Percentiles rank a stretch among this genome's conserved stretches.
Evolutionary conservation across 176 grass and related monocot genomes (phyloP).

Genomic region (Rhynchospora pubera): DNA sequence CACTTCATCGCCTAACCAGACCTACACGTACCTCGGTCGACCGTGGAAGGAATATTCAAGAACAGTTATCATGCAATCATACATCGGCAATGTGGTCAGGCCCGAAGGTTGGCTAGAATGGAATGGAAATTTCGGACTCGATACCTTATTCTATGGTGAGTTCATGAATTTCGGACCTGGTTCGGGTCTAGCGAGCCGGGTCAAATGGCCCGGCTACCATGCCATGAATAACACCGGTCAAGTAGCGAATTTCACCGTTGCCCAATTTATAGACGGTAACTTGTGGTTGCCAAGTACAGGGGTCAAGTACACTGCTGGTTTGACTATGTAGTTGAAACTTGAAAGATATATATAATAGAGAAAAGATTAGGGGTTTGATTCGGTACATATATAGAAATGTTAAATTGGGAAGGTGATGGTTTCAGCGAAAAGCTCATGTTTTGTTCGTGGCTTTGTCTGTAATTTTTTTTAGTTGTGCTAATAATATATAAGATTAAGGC

Average conservation of each 20-base stretch:
- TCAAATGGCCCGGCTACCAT: constrained; percentile 49
- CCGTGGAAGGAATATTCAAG: constrained; percentile 61
- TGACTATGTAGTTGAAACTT: neutral
- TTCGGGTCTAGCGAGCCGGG: constrained; percentile 26
- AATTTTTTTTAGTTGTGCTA: neutral
- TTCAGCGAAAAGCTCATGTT: neutral
- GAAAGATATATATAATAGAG: neutral
- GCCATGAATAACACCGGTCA: constrained; percentile 35
- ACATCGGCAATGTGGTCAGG: constrained; percentile 36
- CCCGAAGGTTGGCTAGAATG: constrained; percentile 48
- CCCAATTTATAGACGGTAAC: constrained; percentile 41
- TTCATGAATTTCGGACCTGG: constrained; percentile 46
- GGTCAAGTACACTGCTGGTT: constrained; percentile 25
- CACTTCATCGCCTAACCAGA: constrained; percentile 11
- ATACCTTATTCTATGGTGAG: constrained; percentile 57
- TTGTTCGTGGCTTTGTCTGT: neutral
- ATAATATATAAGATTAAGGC: neutral
- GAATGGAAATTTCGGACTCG: constrained; percentile 37
- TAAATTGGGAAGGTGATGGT: neutral
- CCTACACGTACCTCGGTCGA: constrained; percentile 32
- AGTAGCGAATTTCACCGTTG: constrained; percentile 43
- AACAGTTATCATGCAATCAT: constrained; percentile 50
- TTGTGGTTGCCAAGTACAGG: constrained; percentile 45
- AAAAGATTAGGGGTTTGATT: neutral
- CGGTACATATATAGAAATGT: neutral